Base-by-base conservation (phyloP, 2,329 filamentous ascomycete genomes). In the Trichoderma semiorbis region DNA sequence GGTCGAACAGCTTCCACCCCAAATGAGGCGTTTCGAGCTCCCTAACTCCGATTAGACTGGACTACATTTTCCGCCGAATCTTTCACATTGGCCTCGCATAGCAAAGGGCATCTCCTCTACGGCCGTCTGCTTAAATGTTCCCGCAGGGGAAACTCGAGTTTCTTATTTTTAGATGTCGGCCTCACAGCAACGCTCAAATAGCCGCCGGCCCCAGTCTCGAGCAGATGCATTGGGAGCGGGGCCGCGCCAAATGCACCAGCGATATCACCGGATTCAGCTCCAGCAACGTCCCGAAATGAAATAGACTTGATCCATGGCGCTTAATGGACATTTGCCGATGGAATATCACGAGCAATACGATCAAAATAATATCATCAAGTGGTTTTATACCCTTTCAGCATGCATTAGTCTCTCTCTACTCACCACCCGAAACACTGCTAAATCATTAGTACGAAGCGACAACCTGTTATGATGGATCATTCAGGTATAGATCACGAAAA, bases 191-290 rank as follows among this genome's bases (percentile, higher is more conserved):
- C 39, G 21, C 21, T 14, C 16, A 50, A 32, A 50, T 53, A 69
- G 55, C 66, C 57, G 66, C 66, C 66, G 66, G 36, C 28, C 36
- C 66, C 8, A 14, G 10, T 61, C 7, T n/a, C 28, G 32, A 39
- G 28, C 26, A 36, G 0, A 50, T 5, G 43, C 43, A 50, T 50
- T 21, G 3, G 43, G 1, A 69, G 66, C 66, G 66, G 66, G n/a
- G 57, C 14, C 39, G 55, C 66, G 66, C 18, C 28, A 32, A 34
- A n/a, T 28, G 14, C 14, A 53, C 16, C 34, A 68, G 34, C 18
- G 24, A 24, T 12, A 47, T 39, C 26, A 16, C 61, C 7, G 5
- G 3, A 32, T 43, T 6, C 6, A 3, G 18, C 2, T 12, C 18
- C 10, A 14, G 47, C 4, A 61, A 26, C 2, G 14, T 1, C 55